phyloP scores from a whole-genome alignment of 1,284 basidiomycete genomes.

The Singerocomus inundabilis region DNA sequence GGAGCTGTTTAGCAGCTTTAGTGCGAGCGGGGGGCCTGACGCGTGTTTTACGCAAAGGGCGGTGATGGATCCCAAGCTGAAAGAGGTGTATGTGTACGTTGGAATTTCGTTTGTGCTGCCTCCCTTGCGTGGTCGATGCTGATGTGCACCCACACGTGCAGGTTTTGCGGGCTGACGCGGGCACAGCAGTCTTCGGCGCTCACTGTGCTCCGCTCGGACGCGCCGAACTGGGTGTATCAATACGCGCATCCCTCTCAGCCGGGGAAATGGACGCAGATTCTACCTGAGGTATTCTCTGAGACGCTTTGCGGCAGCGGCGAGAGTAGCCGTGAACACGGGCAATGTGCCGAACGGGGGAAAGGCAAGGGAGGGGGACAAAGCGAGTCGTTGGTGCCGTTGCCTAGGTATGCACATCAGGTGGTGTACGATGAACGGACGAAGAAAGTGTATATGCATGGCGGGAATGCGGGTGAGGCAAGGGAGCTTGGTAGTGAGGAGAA shows the following conservation, averaged over 20 bases:
- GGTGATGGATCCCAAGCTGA: constrained; percentile 57
- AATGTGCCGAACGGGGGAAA: background rate
- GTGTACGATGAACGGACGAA: constrained; percentile 62
- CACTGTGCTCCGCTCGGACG: constrained; percentile 47
- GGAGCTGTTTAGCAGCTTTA: constrained; percentile 62
- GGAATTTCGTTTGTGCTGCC: too few relatives aligned
- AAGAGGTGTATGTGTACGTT: constrained; percentile 72
- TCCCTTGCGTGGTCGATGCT: background rate
- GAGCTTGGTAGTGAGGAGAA: constrained; percentile 18
- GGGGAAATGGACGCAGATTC: constrained; percentile 62
- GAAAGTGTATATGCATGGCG: constrained; percentile 67
- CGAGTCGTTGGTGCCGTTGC: constrained; percentile 40
- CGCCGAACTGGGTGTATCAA: constrained; percentile 63
- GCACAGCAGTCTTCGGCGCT: constrained; percentile 38
- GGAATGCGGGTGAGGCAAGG: constrained; percentile 51
- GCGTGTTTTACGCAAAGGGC: constrained; percentile 71
- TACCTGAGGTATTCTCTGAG: constrained; percentile 33
- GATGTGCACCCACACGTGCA: constrained; percentile 29
- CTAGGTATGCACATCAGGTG: constrained; percentile 74
- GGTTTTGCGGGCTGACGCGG: constrained; percentile 59
- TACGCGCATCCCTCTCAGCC: constrained; percentile 49
- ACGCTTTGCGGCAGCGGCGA: background rate
- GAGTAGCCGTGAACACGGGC: background rate
- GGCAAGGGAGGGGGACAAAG: constrained; percentile 7
- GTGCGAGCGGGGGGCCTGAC: constrained; percentile 55